These are phyloP conservation scores for Candida yuanshanica DNA, from an alignment of 805 yeast species.

Conservation along the genomic window DNA sequence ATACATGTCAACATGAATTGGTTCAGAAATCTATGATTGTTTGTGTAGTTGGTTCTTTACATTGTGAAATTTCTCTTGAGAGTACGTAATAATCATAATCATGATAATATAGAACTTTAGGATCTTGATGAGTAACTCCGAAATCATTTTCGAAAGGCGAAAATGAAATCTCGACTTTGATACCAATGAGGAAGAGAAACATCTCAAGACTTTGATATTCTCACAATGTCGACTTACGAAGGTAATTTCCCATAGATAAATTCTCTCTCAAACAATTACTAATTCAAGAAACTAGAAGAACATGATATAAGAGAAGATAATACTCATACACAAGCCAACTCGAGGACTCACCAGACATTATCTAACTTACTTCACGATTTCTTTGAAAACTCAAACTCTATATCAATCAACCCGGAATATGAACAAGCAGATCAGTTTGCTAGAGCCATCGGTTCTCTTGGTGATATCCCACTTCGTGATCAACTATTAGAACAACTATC, in stretches of 20 bases:
- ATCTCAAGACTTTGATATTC: no score
- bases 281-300: conserved; percentile 21
- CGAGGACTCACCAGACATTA: conserved; percentile 17
- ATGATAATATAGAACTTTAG: no score
- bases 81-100: no score
- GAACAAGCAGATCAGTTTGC: conserved; percentile 13
- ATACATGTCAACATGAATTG: background rate
- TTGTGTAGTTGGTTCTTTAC: background rate
- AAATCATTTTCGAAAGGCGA: background rate
- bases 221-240: conserved; percentile 28
- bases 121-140: no score
- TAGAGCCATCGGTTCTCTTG: conserved; percentile 14
- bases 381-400: conserved; percentile 14
- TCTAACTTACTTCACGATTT: conserved; percentile 10
- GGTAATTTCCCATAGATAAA: conserved; percentile 24
- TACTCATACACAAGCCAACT: conserved; percentile 2
- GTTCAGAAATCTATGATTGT: background rate
- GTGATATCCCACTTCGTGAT: conserved; percentile 18
- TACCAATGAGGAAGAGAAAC: background rate
- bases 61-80: no score
- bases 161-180: background rate
- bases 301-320: conserved; percentile 16
- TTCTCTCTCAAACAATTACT: background rate
- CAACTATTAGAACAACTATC: conserved; percentile 22
- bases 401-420: background rate